Evolutionary conservation across 2,329 filamentous ascomycete species (phyloP).

Genomic region (Sarocladium kiliense): DNA sequence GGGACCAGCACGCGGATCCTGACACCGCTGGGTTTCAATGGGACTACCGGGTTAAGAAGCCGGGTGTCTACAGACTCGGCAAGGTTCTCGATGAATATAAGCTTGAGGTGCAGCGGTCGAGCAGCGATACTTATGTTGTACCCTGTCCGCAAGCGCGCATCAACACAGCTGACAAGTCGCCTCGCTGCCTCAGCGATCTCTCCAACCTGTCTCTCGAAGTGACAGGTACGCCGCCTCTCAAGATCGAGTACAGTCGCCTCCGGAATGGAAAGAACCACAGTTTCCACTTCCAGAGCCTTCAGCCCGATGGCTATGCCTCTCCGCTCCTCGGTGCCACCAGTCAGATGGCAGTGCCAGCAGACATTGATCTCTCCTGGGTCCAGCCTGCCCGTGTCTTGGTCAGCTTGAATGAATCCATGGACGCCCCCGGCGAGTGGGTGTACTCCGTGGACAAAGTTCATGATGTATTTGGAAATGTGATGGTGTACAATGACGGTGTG

Average conservation of each 20-base stretch:
- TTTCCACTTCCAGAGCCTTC: conserved; percentile 88
- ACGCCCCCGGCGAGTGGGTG: conserved; percentile 72
- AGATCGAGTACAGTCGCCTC: conserved; percentile 84
- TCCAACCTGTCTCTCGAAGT: conserved; percentile 82
- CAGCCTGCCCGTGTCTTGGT: conserved; percentile 69
- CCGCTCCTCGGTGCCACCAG: conserved; percentile 63
- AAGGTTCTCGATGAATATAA: conserved; percentile 91
- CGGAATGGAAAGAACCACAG: conserved; percentile 80
- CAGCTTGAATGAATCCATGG: conserved; percentile 85
- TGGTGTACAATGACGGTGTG: conserved; percentile 62
- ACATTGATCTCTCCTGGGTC: conserved; percentile 76
- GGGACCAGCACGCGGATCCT: conserved; percentile 61
- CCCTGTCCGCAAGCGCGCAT: conserved; percentile 77
- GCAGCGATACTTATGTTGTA: conserved; percentile 77
- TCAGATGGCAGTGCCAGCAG: conserved; percentile 38
- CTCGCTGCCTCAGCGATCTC: conserved; percentile 80
- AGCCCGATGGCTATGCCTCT: conserved; percentile 79
- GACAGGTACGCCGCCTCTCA: conserved; percentile 82
- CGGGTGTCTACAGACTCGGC: conserved; percentile 79
- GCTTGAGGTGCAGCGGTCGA: conserved; percentile 76
- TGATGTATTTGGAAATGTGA: conserved; percentile 82
- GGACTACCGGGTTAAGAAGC: conserved; percentile 72
- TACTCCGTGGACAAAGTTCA: conserved; percentile 90
- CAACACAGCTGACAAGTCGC: conserved; percentile 52
- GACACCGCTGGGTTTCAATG: conserved; percentile 59